Conservation (phyloP, 179 eudicot species). For the Gypsophila paniculata region DNA sequence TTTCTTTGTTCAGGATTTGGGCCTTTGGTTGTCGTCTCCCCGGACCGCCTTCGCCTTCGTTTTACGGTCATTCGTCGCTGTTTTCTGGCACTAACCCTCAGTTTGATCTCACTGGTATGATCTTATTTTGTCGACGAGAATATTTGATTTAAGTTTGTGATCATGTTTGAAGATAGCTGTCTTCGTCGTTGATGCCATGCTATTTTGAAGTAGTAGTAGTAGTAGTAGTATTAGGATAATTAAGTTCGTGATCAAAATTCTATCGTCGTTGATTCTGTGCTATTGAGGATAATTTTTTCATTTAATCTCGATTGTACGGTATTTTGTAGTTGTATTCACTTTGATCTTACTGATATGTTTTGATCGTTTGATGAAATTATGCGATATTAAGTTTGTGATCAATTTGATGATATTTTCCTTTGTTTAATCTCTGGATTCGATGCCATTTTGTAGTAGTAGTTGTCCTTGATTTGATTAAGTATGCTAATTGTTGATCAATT, state of each 20-base stretch:
- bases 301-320: too few species aligned
- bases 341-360: too few species aligned
- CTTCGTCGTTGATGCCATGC: too few species aligned
- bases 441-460: slow-evolving; percentile 23
- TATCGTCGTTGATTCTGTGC: too few species aligned
- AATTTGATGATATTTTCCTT: slow-evolving; percentile 9
- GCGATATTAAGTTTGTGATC: background rate
- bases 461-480: slow-evolving; percentile 20
- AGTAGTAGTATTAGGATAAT: too few species aligned
- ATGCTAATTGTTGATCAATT: slow-evolving; percentile 9
- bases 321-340: too few species aligned
- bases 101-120: slow-evolving; percentile 36
- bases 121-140: background rate
- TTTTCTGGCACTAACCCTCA: slow-evolving; percentile 21
- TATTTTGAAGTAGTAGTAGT: too few species aligned
- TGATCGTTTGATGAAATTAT: background rate
- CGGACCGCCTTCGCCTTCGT: slow-evolving; percentile 48
- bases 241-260: too few species aligned
- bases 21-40: slow-evolving; percentile 37
- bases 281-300: too few species aligned
- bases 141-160: too few species aligned
- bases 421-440: slow-evolving; percentile 43
- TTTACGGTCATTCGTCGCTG: slow-evolving; percentile 43
- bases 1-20: slow-evolving; percentile 33
- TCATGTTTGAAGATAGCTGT: too few species aligned